A percentile compares a stretch with the other conserved stretches of the same genome.
phyloP scores from a whole-genome alignment of 306 rosid species.

The Abrus precatorius region DNA sequence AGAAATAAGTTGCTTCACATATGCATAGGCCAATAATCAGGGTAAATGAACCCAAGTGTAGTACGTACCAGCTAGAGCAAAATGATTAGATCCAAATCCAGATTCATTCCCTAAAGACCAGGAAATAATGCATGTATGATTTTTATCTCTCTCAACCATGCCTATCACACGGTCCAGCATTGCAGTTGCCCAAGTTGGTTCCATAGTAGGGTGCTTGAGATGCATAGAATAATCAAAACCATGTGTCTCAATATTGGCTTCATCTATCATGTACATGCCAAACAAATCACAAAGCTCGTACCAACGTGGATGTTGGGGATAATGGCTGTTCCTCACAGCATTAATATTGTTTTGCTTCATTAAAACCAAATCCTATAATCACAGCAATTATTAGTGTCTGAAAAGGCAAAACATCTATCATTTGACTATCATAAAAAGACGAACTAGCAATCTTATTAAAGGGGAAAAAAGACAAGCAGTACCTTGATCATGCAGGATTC shows the following conservation, averaged over 20 bases:
- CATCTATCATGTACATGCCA: constrained; percentile 98
- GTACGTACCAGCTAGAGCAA: constrained; percentile 85
- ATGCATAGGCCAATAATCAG: constrained; percentile 30
- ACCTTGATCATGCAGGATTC: constrained; percentile 98
- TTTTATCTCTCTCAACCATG: constrained; percentile 99
- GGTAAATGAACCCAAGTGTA: constrained; percentile 23
- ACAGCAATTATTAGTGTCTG: constrained; percentile 37
- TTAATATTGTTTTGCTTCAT: constrained; percentile 95
- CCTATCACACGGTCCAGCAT: constrained; percentile 96
- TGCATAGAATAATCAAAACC: constrained; percentile 75
- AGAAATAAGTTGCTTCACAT: constrained; percentile 12
- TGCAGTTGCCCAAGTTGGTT: constrained; percentile 92
- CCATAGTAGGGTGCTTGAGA: constrained; percentile 88
- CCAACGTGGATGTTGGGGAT: constrained; percentile 99
- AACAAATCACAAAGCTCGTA: constrained; percentile 92
- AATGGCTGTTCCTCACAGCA: constrained; percentile 98
- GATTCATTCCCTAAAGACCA: constrained; percentile 98
- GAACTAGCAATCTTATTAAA: constrained; percentile 4
- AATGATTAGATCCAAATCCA: constrained; percentile 96
- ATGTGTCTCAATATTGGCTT: constrained; percentile 97
- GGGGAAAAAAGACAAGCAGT: constrained; percentile 17
- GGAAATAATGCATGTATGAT: constrained; percentile 83
- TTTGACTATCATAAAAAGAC: constrained; percentile 7
- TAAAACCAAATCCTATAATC: constrained; percentile 80
- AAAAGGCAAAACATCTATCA: constrained; percentile 6